Percentiles rank a stretch among this genome's conserved stretches.
phyloP scores from a whole-genome alignment of 2,329 filamentous ascomycete species.

The Lasiodiplodia sp. region DNA sequence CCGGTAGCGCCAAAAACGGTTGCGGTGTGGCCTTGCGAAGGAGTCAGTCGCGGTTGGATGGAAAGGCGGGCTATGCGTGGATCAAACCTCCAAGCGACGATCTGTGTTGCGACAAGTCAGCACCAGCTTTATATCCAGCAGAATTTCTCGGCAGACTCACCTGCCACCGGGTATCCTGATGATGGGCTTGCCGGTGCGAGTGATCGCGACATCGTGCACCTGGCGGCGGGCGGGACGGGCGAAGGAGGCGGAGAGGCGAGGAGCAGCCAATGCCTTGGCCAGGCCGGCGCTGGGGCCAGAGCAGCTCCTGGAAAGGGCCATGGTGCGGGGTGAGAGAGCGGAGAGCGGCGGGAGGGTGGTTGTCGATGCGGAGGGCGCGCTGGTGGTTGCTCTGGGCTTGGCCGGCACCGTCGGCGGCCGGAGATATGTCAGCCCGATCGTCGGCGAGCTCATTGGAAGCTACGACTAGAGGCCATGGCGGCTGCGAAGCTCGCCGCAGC shows the following conservation, averaged over 20 bases:
- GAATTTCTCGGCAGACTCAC: constrained; percentile 58
- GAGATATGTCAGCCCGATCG: constrained; percentile 28
- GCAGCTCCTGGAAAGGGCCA: constrained; percentile 50
- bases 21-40: constrained; percentile 79
- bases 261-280: constrained; percentile 40
- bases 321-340: constrained; percentile 49
- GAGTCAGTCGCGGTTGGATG: constrained; percentile 41
- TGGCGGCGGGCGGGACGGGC: constrained; percentile 20
- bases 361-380: constrained; percentile 55
- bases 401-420: constrained; percentile 18
- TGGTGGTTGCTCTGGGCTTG: constrained; percentile 31
- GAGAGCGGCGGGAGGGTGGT: constrained; percentile 50
- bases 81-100: constrained; percentile 80
- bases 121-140: constrained; percentile 38
- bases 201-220: constrained; percentile 87
- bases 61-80: constrained; percentile 28
- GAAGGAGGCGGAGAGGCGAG: constrained; percentile 36
- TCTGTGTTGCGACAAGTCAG: constrained; percentile 54
- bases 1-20: constrained; percentile 98
- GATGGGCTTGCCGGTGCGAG: constrained; percentile 94
- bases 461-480: background rate
- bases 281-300: constrained; percentile 48
- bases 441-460: constrained; percentile 19
- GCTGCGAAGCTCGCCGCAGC: constrained; percentile 29
- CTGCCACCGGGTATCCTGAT: constrained; percentile 88